Evolutionary conservation across 2,329 filamentous ascomycete genomes (phyloP), one percentile per base, ranked within the genome.

Genomic region (Fusarium sublunatum): DNA sequence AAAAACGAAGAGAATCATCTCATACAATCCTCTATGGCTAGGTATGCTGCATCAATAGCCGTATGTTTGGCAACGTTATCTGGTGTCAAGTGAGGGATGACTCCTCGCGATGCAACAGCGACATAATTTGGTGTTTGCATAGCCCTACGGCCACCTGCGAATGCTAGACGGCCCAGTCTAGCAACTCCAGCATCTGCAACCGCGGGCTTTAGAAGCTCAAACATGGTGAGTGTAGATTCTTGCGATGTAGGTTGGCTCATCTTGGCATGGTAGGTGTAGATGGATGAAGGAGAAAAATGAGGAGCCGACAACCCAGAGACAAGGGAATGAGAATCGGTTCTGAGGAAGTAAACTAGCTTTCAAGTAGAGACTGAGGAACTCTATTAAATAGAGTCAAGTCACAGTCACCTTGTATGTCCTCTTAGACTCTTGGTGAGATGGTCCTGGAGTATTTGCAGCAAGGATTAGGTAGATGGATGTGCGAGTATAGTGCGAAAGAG

Each of bases 11-110:
- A 9, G 35, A 15, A 3, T 6, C 3, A 28, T 15, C 8, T 77
- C 91, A 77, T 83, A 97, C 95, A 98, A 76, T 99, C 95, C 81
- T 99, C 95, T 26, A 98, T 79, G 1, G 90, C 91, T 71, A 95
- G 81, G 73, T 96, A 96, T 4, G 91, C 82, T 25, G 90, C 91
- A 26, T 81, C 80, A 57, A 96, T 81, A 6, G 83, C 74, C 1
- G 88, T 88, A 70, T 90, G 82, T 52, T 86, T 88, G 36, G 78
- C 75, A 65, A 95, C 81, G 60, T 90, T 90, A 79, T 99, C 95
- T 35, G 93, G 93, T 4, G 93, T 91, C 64, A 99, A 78, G 78
- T 99, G 95, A 47, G 95, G 93, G 32, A 98, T 81, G 2, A 86
- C 86, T 22, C 95, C 95, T 70, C 95, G 86, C 31, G 95, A 97